Evolutionary conservation across 192 early-diverging fungal genomes (phyloP), one percentile per base, ranked within the genome.

Genomic region (Gonapodya prolifera): DNA sequence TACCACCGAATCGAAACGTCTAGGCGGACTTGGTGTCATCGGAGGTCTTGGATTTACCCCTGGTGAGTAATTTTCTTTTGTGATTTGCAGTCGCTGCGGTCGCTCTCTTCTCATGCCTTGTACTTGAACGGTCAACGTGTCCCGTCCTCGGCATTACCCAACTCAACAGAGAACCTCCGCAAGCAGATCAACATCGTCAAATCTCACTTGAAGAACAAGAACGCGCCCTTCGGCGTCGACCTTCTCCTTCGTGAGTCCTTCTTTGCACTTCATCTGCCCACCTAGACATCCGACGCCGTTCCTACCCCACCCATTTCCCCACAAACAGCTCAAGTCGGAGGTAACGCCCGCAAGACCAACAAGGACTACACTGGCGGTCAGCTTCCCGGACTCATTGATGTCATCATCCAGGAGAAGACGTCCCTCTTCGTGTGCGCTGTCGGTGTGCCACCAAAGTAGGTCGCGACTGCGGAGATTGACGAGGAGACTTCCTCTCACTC

Each of bases 361-460:
- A 83, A 73, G 8, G 71, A 73, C 28, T 34, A 80, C 80, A 85
- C 83, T 28, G 75, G 82, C 2, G 84, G 84, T 23, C 35, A 83
- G 69, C 80, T 85, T 16, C 84, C 84, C 16, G 84, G 84, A 69
- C 78, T 85, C 18, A 85, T 85, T 74, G 81, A 85, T 76, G 76
- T 85, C 69, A 83, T 85, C 76, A 82, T 83, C 77, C 35, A 77
- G 30, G 76, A 75, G 17, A 77, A 79, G 31, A 80, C 82, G 18
- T 81, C 81, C 31, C 80, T 85, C 2, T 85, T 85, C 79, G 83
- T 85, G 1, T 82, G 75, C 30, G 84, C 84, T 35, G 80, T 85
- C 23, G 84, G 84, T n/a, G 83, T 85, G 29, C 84, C 84, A 28
- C 83, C 84, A 23, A 29, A 76, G 34, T 31, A 75, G n/a, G 35